Percentiles rank a stretch among this genome's conserved stretches.
These are phyloP conservation scores for Chlamydomonas asymmetrica DNA, from an alignment of 139 green algal species.

Conservation along the genomic window DNA sequence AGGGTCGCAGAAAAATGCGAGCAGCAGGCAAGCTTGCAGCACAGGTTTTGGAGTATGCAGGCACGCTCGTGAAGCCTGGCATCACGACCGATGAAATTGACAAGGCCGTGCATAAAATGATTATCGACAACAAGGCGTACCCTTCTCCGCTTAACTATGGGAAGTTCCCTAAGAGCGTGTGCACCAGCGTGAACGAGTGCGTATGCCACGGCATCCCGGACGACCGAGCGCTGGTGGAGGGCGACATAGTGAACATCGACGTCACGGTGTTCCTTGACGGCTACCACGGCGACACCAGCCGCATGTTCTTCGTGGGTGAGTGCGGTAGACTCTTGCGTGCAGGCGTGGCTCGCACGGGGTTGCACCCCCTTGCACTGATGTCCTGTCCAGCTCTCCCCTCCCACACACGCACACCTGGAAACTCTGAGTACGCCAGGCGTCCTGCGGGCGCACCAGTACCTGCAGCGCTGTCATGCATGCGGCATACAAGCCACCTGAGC, in stretches of 20 bases:
- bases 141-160: constrained; percentile 81
- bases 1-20: constrained; percentile 84
- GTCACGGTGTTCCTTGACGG: constrained; percentile 96
- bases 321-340: too few relatives aligned
- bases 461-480: too few relatives aligned
- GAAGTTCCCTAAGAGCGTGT: constrained; percentile 96
- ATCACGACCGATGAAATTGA: constrained; percentile 97
- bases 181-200: constrained; percentile 97
- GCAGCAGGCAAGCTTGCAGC: constrained; percentile 85
- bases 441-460: too few relatives aligned
- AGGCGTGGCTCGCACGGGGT: too few relatives aligned
- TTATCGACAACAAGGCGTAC: constrained; percentile 86
- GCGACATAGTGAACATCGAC: constrained; percentile 98
- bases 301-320: constrained; percentile 60
- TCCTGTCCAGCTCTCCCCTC: too few relatives aligned
- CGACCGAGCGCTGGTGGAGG: constrained; percentile 54
- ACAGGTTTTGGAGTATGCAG: constrained; percentile 77
- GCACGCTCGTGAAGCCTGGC: constrained; percentile 74
- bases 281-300: constrained; percentile 95
- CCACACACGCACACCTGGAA: too few relatives aligned
- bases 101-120: constrained; percentile 84
- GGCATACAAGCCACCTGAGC: too few relatives aligned
- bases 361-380: too few relatives aligned
- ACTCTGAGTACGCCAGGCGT: too few relatives aligned
- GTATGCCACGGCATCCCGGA: constrained; percentile 92